Conservation (phyloP, 495 filamentous ascomycete species). For the Neurospora sp. region DNA sequence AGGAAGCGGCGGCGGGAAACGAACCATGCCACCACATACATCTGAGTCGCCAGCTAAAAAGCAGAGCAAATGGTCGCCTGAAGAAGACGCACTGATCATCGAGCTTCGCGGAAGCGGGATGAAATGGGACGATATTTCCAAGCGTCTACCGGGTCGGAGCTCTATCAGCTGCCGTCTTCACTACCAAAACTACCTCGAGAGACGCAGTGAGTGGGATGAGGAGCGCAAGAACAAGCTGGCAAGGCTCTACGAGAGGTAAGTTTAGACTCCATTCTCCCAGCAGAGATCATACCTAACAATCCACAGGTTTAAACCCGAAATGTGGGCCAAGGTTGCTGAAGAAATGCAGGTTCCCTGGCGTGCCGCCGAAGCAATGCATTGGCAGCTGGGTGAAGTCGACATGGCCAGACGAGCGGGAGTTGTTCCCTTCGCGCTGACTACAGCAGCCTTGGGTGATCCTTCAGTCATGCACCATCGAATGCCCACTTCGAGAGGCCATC, state of each 20-base stretch:
- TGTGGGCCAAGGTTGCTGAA: constrained; percentile 89
- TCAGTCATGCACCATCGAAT: constrained; percentile 27
- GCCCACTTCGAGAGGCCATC: constrained; percentile 25
- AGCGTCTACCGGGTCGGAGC: constrained; percentile 78
- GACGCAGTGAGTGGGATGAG: constrained; percentile 86
- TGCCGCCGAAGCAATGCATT: constrained; percentile 95
- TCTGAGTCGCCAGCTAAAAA: constrained; percentile 79
- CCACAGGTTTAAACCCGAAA: constrained; percentile 83
- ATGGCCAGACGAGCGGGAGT: constrained; percentile 87
- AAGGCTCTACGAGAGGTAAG: constrained; percentile 88
- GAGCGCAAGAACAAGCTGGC: constrained; percentile 96
- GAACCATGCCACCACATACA: constrained; percentile 43
- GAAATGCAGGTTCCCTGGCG: constrained; percentile 97
- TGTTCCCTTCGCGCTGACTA: constrained; percentile 64
- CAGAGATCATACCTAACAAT: constrained; percentile 11
- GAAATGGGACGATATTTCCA: constrained; percentile 98
- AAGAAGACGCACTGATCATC: constrained; percentile 86
- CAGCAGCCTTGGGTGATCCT: constrained; percentile 46
- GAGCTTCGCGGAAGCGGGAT: constrained; percentile 77
- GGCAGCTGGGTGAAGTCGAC: constrained; percentile 86
- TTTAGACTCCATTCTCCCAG: background rate
- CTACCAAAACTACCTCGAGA: constrained; percentile 95
- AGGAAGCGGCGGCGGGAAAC: constrained; percentile 22
- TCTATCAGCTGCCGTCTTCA: constrained; percentile 88
- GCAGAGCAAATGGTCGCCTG: constrained; percentile 89